Percentiles rank a stretch among this genome's conserved stretches.
phyloP scores from a whole-genome alignment of 1,284 basidiomycete genomes.

The Apiotrichum mycotoxinovorans region DNA sequence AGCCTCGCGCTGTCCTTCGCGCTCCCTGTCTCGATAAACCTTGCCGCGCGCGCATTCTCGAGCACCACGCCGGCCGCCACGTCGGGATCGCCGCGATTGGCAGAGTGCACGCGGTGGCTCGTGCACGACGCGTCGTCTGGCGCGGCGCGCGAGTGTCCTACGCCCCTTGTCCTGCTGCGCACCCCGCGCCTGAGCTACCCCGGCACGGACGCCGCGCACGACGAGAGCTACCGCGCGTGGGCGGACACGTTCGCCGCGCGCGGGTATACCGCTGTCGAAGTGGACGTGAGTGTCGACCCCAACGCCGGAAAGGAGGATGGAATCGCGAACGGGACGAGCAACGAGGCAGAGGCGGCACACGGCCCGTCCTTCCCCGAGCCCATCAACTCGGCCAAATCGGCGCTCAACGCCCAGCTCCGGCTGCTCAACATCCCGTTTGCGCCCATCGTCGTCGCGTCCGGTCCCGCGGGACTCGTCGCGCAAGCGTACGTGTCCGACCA shows the following conservation, averaged over 20 bases:
- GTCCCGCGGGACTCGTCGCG: conserved; percentile 56
- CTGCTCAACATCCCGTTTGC: conserved; percentile 60
- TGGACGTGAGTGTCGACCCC: conserved; percentile 52
- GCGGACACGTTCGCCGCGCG: conserved; percentile 57
- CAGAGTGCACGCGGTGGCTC: conserved; percentile 32
- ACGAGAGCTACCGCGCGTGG: conserved; percentile 37
- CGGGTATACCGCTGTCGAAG: conserved; percentile 61
- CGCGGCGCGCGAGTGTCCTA: conserved; percentile 40
- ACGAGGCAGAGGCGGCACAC: not conserved
- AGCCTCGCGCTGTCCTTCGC: not conserved
- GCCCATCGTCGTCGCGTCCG: conserved; percentile 60
- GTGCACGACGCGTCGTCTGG: conserved; percentile 26
- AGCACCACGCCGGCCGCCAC: not conserved
- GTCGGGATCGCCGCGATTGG: not conserved
- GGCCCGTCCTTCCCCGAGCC: conserved; percentile 4
- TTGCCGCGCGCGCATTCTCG: not conserved
- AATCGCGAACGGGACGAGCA: not conserved
- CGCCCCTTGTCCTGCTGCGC: conserved; percentile 38
- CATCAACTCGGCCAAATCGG: conserved; percentile 33
- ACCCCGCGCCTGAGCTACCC: conserved; percentile 22
- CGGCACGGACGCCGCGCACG: not conserved
- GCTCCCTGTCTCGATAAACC: not conserved
- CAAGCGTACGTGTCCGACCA: conserved; percentile 66
- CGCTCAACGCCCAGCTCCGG: conserved; percentile 38
- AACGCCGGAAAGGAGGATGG: not conserved